Conservation (phyloP, 164 flowering plant genomes). For the Paratinospora sagittata region DNA sequence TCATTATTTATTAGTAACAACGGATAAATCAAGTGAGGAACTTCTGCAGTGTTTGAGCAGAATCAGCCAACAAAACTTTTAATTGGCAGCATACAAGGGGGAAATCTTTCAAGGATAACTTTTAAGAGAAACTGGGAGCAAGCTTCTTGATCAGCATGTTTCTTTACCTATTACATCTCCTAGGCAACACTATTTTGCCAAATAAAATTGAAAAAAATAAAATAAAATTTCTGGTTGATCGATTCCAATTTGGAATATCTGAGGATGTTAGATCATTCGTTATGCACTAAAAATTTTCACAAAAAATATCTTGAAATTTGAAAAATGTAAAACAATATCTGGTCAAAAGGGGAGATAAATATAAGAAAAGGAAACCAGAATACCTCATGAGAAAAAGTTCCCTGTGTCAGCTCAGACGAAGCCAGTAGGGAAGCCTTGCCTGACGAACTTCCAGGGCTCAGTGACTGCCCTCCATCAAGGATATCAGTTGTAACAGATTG, state of each 20-base stretch:
- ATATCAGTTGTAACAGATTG: slow-evolving; percentile 18
- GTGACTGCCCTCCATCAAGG: slow-evolving; percentile 23
- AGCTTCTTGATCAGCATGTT: not conserved
- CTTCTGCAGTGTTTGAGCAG: no score
- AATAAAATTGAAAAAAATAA: not conserved
- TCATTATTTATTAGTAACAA: not conserved
- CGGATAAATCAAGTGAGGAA: no score
- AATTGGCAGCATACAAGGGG: not conserved
- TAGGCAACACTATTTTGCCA: not conserved
- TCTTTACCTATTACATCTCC: not conserved
- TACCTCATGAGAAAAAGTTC: slow-evolving; percentile 38
- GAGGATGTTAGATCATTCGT: not conserved
- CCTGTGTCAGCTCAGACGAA: slow-evolving; percentile 22
- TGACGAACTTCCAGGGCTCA: slow-evolving; percentile 15
- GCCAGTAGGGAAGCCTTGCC: slow-evolving; percentile 19
- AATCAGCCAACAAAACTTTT: no score
- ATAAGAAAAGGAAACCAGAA: slow-evolving; percentile 5
- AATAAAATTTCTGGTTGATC: not conserved
- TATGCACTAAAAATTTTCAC: no score
- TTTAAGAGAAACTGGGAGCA: not conserved
- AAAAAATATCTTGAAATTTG: not conserved
- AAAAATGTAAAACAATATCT: not conserved
- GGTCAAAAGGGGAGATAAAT: not conserved
- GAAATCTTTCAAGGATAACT: not conserved
- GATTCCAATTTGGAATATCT: not conserved